A percentile compares a stretch with the other conserved stretches of the same genome.
phyloP scores from a whole-genome alignment of 148 eudicot species.

The Talinum fruticosum region DNA sequence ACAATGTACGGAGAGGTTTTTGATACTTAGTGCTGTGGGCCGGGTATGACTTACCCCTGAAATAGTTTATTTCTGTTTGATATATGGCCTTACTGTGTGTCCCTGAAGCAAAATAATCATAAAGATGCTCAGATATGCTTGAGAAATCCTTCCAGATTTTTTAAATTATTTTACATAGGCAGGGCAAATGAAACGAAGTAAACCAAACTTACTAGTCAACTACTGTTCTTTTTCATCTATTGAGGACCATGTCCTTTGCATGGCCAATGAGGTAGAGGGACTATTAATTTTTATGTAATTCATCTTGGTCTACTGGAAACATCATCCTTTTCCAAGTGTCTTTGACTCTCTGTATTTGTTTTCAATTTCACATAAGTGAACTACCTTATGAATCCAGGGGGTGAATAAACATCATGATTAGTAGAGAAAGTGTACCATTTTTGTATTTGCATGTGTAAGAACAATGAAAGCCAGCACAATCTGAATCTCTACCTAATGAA shows the following conservation, averaged over 20 bases:
- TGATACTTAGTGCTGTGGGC: not conserved
- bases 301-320: no score
- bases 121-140: no score
- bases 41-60: not conserved
- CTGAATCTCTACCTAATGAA: not conserved
- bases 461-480: not conserved
- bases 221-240: no score
- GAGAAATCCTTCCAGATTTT: no score
- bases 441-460: not conserved
- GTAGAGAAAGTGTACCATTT: not conserved
- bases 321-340: no score
- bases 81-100: not conserved
- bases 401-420: not conserved
- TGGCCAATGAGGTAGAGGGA: no score
- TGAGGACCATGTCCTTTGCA: no score
- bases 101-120: no score
- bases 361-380: not conserved
- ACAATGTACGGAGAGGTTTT: not conserved
- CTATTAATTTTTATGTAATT: no score
- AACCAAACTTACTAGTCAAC: no score
- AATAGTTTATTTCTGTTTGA: not conserved
- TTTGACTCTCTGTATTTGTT: not conserved
- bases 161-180: no score
- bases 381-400: not conserved
- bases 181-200: no score